Base-by-base conservation (phyloP, 768 basidiomycete genomes). In the Chlorophyllum brunneum region DNA sequence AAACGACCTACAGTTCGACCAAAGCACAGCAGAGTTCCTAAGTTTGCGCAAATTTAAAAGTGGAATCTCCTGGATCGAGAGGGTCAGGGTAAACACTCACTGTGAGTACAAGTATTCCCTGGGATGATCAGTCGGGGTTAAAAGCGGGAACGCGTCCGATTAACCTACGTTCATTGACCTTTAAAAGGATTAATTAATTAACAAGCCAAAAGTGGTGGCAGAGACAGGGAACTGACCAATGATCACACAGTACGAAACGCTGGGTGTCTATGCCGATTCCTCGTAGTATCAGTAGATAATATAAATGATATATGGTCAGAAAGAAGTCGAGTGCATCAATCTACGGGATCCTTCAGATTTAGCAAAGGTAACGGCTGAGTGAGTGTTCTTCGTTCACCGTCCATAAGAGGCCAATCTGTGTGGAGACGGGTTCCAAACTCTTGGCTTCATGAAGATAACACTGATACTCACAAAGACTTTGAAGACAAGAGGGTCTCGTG, bases 201-300 rank as follows among this genome's bases (percentile, higher is more conserved):
- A n/a, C n/a, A n/a, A n/a, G 31, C 7, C 13, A 31, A 31, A 6
- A 13, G 31, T 13, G 31, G 31, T 31, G 31, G n/a, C n/a, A 31
- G 31, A 31, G 13, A 31, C 13, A 6, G 13, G 9, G 27, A 44
- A 13, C 47, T 38, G 37, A 27, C 47, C 47, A 48, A 26, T 48
- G 47, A 18, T 22, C 36, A 9, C 37, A 38, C 15, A 20, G 38
- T 24, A 37, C 8, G 16, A 48, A 48, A 16, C n/a, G 6, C 2
- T 27, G 47, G 15, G 24, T 2, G 16, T 48, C 36, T 30, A 37
- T 36, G n/a, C 36, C 47, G n/a, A 48, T 29, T n/a, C 47, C 47
- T 18, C 47, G 47, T 27, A 24, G 5, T 13, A 48, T 48, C 16
- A 48, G 30, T 3, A 48, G 11, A n/a, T 48, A 48, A 27, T 48